Percentiles rank a stretch among this genome's conserved stretches.
These are phyloP conservation scores for Mortierella sp. DNA, from an alignment of 371 early-diverging fungal genomes.

Conservation along the genomic window DNA sequence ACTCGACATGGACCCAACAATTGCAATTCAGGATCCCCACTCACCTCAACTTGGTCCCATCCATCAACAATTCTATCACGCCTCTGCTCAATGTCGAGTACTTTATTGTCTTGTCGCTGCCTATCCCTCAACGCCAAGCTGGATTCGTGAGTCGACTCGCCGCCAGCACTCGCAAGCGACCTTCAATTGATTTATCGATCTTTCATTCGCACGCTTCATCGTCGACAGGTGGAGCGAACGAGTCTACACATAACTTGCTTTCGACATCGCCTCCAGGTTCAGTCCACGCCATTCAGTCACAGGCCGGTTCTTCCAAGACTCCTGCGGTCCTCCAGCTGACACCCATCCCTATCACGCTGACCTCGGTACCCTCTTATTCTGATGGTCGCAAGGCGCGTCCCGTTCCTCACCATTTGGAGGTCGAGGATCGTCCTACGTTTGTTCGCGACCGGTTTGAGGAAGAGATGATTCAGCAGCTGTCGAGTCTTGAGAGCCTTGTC, in stretches of 20 bases:
- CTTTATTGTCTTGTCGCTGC: slow-evolving; percentile 29
- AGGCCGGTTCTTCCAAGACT: background rate
- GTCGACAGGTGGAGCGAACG: background rate
- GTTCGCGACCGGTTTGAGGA: slow-evolving; percentile 48
- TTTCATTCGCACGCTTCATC: background rate
- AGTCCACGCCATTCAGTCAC: background rate
- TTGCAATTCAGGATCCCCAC: slow-evolving; percentile 36
- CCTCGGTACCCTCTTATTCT: slow-evolving; percentile 19
- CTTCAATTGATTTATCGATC: slow-evolving; percentile 9
- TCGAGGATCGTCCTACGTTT: slow-evolving; percentile 32
- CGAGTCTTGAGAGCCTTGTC: slow-evolving; percentile 41
- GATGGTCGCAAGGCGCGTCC: slow-evolving; percentile 6
- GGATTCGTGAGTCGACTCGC: slow-evolving; percentile 25
- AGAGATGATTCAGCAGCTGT: slow-evolving; percentile 46
- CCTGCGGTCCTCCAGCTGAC: slow-evolving; percentile 16
- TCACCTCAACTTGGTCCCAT: slow-evolving; percentile 24
- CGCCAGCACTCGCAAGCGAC: slow-evolving; percentile 4
- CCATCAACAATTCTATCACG: slow-evolving; percentile 26
- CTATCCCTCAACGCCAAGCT: slow-evolving; percentile 24
- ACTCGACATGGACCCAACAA: slow-evolving; percentile 38
- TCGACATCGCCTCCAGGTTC: background rate
- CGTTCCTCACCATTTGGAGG: slow-evolving; percentile 39
- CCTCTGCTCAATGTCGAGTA: slow-evolving; percentile 42
- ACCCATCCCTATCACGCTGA: slow-evolving; percentile 38
- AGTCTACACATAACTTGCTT: background rate